These are phyloP conservation scores for Onygenales sp. DNA, from an alignment of 2,329 filamentous ascomycete species.

Conservation along the genomic window DNA sequence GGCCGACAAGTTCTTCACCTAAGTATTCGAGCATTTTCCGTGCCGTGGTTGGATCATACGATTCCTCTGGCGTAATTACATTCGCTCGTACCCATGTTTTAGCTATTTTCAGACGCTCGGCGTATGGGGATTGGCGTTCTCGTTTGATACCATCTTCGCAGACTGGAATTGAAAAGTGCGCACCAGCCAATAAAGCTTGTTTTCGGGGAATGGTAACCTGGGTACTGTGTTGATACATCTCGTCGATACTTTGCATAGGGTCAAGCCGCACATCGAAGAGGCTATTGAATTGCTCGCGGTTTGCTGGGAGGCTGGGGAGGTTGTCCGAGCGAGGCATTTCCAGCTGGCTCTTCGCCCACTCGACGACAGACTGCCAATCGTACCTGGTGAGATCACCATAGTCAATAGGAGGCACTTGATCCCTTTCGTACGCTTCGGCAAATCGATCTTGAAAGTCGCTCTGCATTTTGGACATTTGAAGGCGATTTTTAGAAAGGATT, in stretches of 20 bases:
- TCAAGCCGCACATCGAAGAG: slow-evolving; percentile 33
- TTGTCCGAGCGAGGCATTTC: slow-evolving; percentile 26
- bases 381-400: slow-evolving; percentile 34
- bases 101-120: slow-evolving; percentile 25
- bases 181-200: slow-evolving; percentile 23
- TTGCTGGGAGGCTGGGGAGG: slow-evolving; percentile 35
- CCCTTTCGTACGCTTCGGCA: slow-evolving; percentile 34
- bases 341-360: slow-evolving; percentile 37
- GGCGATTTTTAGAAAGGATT: slow-evolving; percentile 27
- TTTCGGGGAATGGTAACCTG: slow-evolving; percentile 25
- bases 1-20: slow-evolving; percentile 25
- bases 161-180: slow-evolving; percentile 26
- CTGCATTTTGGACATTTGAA: slow-evolving; percentile 36
- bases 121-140: slow-evolving; percentile 7
- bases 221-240: slow-evolving; percentile 25
- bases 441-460: slow-evolving; percentile 38
- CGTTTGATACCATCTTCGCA: slow-evolving; percentile 2
- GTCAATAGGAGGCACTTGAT: slow-evolving; percentile 34
- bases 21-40: slow-evolving; percentile 22
- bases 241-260: slow-evolving; percentile 21
- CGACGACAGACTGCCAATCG: slow-evolving; percentile 37
- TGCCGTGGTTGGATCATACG: slow-evolving; percentile 31
- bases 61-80: slow-evolving; percentile 33
- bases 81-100: slow-evolving; percentile 42
- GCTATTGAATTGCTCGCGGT: slow-evolving; percentile 30